Conservation (phyloP, 2,329 filamentous ascomycete species). For the Fusarium sp. region DNA sequence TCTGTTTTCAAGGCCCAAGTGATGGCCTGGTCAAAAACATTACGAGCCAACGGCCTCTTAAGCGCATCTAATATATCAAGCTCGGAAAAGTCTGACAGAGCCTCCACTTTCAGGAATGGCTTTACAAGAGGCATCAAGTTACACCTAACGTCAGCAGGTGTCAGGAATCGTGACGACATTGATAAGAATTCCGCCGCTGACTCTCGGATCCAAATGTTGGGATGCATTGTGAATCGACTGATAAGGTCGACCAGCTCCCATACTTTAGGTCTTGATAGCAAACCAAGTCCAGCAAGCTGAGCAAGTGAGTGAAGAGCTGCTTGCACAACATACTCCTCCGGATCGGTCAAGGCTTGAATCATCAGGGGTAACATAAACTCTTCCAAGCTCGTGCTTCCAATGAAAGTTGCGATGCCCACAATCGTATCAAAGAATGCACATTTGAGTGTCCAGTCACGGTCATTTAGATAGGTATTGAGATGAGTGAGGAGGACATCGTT, state of each 20-base stretch:
- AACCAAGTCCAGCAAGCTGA: slow-evolving; percentile 86
- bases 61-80: slow-evolving; percentile 82
- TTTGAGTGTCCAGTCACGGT: slow-evolving; percentile 95
- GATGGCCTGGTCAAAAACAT: slow-evolving; percentile 86
- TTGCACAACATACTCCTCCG: slow-evolving; percentile 94
- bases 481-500: slow-evolving; percentile 98
- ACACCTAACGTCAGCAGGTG: slow-evolving; percentile 83
- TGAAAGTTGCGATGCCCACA: slow-evolving; percentile 89
- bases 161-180: slow-evolving; percentile 79
- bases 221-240: slow-evolving; percentile 89
- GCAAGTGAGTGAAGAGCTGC: slow-evolving; percentile 89
- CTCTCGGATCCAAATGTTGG: slow-evolving; percentile 95
- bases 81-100: slow-evolving; percentile 76
- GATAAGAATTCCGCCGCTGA: slow-evolving; percentile 87
- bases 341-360: slow-evolving; percentile 92
- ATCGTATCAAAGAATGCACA: slow-evolving; percentile 97
- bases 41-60: slow-evolving; percentile 82
- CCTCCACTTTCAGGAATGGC: slow-evolving; percentile 82
- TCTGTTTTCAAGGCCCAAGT: slow-evolving; percentile 88
- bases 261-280: slow-evolving; percentile 85
- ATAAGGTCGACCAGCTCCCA: slow-evolving; percentile 91
- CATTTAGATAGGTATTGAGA: slow-evolving; percentile 96
- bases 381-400: slow-evolving; percentile 89
- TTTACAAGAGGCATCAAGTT: slow-evolving; percentile 83
- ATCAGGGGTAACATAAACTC: slow-evolving; percentile 96